These are phyloP conservation scores for Saccharomyces mikatae DNA, from an alignment of 805 yeast species.

Conservation along the genomic window DNA sequence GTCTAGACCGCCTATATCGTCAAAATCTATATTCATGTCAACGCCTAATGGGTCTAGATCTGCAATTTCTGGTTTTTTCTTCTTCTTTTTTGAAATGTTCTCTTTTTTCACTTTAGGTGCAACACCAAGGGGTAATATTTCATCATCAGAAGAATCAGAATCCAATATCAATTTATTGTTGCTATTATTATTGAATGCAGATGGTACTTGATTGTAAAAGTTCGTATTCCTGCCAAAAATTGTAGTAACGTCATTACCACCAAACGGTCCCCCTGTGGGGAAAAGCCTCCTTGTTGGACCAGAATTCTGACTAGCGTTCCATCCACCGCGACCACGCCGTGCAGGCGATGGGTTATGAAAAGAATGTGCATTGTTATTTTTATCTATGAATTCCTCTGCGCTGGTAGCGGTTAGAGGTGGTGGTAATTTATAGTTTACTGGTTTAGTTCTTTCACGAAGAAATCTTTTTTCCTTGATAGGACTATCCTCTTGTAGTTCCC, in stretches of 20 bases:
- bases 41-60: constrained; percentile 92
- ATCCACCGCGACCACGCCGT: constrained; percentile 32
- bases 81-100: constrained; percentile 27
- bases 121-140: constrained; percentile 41
- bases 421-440: constrained; percentile 72
- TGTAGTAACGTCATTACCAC: constrained; percentile 88
- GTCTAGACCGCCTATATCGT: constrained; percentile 85
- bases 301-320: constrained; percentile 33
- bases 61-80: constrained; percentile 55
- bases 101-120: constrained; percentile 31
- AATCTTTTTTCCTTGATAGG: constrained; percentile 44
- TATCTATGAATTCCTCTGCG: constrained; percentile 28
- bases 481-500: constrained; percentile 57
- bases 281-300: constrained; percentile 63
- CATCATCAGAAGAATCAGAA: constrained; percentile 60
- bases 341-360: constrained; percentile 21
- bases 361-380: constrained; percentile 9
- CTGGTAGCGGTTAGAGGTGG: constrained; percentile 55
- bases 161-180: constrained; percentile 33
- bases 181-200: constrained; percentile 12
- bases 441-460: constrained; percentile 59
- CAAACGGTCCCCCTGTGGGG: constrained; percentile 96
- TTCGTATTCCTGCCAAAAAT: constrained; percentile 64
- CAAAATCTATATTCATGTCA: constrained; percentile 75
- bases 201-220: constrained; percentile 21